phyloP scores from a whole-genome alignment of 345 rosid genomes.

The Hibiscus tridactylites region DNA sequence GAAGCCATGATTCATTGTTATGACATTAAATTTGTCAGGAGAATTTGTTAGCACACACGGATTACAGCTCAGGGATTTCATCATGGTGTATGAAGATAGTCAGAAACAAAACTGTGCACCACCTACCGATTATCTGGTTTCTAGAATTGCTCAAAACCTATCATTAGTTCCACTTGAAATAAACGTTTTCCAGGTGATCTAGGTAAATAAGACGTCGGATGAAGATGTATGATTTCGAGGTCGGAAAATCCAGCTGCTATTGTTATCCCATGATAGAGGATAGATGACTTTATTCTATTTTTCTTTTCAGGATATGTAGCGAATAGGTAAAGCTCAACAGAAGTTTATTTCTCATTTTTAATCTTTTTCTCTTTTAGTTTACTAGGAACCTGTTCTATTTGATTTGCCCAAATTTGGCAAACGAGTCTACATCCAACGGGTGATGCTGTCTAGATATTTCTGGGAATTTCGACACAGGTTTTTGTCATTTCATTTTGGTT shows the following conservation, averaged over 20 bases:
- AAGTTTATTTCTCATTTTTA: too few relatives aligned
- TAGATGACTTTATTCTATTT: background rate
- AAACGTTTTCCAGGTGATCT: slow-evolving; percentile 46
- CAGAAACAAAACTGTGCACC: slow-evolving; percentile 55
- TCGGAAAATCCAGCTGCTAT: slow-evolving; percentile 31
- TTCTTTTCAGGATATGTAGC: too few relatives aligned
- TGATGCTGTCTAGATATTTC: too few relatives aligned
- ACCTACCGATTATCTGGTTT: background rate
- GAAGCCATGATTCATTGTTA: background rate
- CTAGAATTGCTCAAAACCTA: background rate
- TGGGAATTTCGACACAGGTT: too few relatives aligned
- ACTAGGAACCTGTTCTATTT: too few relatives aligned
- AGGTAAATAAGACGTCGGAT: slow-evolving; percentile 71
- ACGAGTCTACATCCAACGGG: too few relatives aligned
- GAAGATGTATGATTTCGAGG: slow-evolving; percentile 33
- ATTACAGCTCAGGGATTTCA: slow-evolving; percentile 71
- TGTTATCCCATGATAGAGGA: slow-evolving; percentile 40
- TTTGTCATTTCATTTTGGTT: too few relatives aligned
- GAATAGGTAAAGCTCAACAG: too few relatives aligned
- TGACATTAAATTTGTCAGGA: slow-evolving; percentile 30
- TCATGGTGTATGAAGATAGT: slow-evolving; percentile 61
- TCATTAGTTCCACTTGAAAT: background rate
- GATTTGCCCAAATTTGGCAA: too few relatives aligned
- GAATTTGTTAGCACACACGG: slow-evolving; percentile 76
- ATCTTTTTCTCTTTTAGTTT: too few relatives aligned